phyloP scores from a whole-genome alignment of 2,329 filamentous ascomycete species.

The Ramularia collo-cygni region DNA sequence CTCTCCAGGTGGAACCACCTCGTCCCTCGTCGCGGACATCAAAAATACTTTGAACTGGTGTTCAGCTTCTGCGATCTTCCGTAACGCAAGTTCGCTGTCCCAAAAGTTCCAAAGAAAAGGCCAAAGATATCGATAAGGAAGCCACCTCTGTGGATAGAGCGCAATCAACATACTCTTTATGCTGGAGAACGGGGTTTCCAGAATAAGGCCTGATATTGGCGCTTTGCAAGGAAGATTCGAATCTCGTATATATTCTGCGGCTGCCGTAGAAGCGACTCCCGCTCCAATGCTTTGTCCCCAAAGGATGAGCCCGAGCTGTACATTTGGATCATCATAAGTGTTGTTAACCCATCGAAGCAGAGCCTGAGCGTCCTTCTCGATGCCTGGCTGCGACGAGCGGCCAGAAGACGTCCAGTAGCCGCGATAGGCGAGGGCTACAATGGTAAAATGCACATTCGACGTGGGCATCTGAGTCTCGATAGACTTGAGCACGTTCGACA shows the following conservation, averaged over 20 bases:
- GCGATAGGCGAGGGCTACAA: constrained; percentile 53
- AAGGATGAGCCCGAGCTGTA: constrained; percentile 47
- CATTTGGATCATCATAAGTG: constrained; percentile 20
- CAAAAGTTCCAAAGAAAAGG: constrained; percentile 62
- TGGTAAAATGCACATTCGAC: constrained; percentile 25
- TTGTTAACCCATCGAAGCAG: constrained; percentile 55
- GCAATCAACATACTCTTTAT: constrained; percentile 63
- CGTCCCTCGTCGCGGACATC: constrained; percentile 51
- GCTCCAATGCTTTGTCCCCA: constrained; percentile 76
- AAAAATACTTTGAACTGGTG: constrained; percentile 39
- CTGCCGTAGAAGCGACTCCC: constrained; percentile 60
- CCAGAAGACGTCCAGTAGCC: constrained; percentile 75
- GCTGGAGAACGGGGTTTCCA: constrained; percentile 71
- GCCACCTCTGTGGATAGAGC: constrained; percentile 71
- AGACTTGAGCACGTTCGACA: constrained; percentile 41
- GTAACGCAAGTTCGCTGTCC: constrained; percentile 41
- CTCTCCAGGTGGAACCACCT: constrained; percentile 53
- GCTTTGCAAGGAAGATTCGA: constrained; percentile 16
- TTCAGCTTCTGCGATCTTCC: constrained; percentile 29
- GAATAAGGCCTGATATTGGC: constrained; percentile 47
- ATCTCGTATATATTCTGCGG: constrained; percentile 38
- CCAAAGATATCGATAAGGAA: constrained; percentile 69
- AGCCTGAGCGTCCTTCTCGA: constrained; percentile 61
- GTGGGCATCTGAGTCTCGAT: constrained; percentile 25
- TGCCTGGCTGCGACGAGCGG: constrained; percentile 61